These are phyloP conservation scores for Aspergillus neotritici DNA, from an alignment of 2,329 filamentous ascomycete genomes.

Conservation along the genomic window DNA sequence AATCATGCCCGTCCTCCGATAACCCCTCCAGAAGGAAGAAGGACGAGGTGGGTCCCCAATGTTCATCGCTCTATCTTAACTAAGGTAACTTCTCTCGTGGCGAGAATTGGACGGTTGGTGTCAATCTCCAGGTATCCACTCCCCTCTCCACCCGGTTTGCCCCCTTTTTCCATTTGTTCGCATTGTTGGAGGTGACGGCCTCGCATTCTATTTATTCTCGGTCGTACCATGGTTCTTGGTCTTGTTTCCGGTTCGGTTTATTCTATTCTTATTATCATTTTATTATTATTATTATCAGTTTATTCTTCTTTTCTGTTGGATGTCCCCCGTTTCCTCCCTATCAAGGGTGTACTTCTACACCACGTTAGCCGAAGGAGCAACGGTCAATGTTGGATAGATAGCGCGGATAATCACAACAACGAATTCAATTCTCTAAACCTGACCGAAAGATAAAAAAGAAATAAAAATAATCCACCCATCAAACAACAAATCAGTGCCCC, in stretches of 20 bases:
- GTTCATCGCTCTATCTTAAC: conserved; percentile 7
- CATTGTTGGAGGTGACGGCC: background rate
- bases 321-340: too few species aligned
- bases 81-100: conserved; percentile 10
- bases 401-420: too few species aligned
- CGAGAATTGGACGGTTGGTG: conserved; percentile 10
- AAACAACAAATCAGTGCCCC: too few species aligned
- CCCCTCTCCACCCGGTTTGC: conserved; percentile 6
- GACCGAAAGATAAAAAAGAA: background rate
- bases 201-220: background rate
- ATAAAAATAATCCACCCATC: too few species aligned
- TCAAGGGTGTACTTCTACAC: too few species aligned
- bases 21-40: conserved; percentile 6
- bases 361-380: too few species aligned
- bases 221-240: background rate
- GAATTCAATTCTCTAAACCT: background rate
- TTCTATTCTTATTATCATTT: background rate
- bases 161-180: conserved; percentile 14
- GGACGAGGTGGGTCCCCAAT: conserved; percentile 11
- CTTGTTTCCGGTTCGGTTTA: conserved; percentile 1
- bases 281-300: too few species aligned
- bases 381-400: too few species aligned
- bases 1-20: conserved; percentile 2
- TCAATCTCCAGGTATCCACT: conserved; percentile 14
- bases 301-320: too few species aligned